Evolutionary conservation across 2,329 filamentous ascomycete genomes (phyloP).

Genomic region (Colletotrichum sp.): DNA sequence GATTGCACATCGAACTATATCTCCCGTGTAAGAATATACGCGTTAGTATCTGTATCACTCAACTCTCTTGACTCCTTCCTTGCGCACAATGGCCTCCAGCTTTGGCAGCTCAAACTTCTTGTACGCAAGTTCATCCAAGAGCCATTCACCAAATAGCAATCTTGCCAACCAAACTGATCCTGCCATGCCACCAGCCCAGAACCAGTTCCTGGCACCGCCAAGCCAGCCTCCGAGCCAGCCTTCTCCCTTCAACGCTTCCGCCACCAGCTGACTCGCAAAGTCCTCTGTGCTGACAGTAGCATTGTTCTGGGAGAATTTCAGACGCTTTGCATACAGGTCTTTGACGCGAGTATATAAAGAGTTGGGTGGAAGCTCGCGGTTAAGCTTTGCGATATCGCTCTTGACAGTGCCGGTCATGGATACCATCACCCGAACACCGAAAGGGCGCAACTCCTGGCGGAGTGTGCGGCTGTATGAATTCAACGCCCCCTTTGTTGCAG

Average conservation of each 20-base stretch:
- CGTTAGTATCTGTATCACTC: neutral
- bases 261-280: constrained; percentile 49
- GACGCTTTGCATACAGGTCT: constrained; percentile 50
- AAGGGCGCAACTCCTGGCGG: constrained; percentile 57
- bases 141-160: constrained; percentile 31
- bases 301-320: constrained; percentile 54
- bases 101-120: constrained; percentile 45
- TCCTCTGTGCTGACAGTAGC: constrained; percentile 47
- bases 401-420: constrained; percentile 59
- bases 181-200: constrained; percentile 38
- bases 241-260: constrained; percentile 44
- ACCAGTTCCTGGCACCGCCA: constrained; percentile 38
- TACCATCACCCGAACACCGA: constrained; percentile 62
- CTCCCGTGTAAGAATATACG: neutral
- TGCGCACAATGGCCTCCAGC: constrained; percentile 16
- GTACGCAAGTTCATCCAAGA: constrained; percentile 32
- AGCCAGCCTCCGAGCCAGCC: constrained; percentile 36
- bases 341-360: constrained; percentile 53
- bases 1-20: neutral
- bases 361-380: constrained; percentile 44
- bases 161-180: constrained; percentile 31
- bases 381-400: constrained; percentile 52
- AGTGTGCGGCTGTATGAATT: constrained; percentile 57
- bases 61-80: neutral
- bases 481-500: constrained; percentile 61